Percentiles rank a stretch among this genome's conserved stretches.
Evolutionary conservation across 2,329 filamentous ascomycete species (phyloP).

Genomic region (Talaromyces islandicus): DNA sequence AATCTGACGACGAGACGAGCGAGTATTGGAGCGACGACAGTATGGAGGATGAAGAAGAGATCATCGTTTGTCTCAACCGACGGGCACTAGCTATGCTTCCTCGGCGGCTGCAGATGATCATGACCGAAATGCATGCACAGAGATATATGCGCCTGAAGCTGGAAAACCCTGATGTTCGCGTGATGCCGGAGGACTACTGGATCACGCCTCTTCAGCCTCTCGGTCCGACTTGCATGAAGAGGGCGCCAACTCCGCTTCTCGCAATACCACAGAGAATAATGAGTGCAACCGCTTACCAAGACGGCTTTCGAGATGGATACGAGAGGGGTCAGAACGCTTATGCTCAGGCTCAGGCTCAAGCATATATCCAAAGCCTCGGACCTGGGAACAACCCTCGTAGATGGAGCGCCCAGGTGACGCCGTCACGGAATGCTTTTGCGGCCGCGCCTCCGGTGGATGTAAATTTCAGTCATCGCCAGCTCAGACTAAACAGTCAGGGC

Average conservation of each 20-base stretch:
- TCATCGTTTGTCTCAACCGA: slow-evolving; percentile 21
- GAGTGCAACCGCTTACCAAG: background rate
- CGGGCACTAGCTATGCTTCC: slow-evolving; percentile 21
- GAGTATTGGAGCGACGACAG: slow-evolving; percentile 2
- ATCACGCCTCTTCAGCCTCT: slow-evolving; percentile 4
- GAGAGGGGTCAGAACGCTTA: background rate
- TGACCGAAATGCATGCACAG: slow-evolving; percentile 23
- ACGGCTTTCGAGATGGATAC: background rate
- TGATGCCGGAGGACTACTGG: slow-evolving; percentile 14
- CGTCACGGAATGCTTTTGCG: background rate
- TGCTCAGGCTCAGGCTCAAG: background rate
- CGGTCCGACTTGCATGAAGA: background rate
- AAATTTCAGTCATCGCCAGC: background rate
- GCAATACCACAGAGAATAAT: background rate
- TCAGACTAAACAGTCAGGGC: background rate
- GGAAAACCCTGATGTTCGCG: slow-evolving; percentile 11
- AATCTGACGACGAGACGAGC: background rate
- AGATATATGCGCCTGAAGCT: slow-evolving; percentile 13
- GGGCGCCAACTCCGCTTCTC: slow-evolving; percentile 5
- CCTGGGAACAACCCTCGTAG: slow-evolving; percentile 4
- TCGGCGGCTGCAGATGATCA: slow-evolving; percentile 18
- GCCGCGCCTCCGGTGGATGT: background rate
- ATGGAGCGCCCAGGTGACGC: slow-evolving; percentile 1
- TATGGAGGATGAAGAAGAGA: slow-evolving; percentile 22
- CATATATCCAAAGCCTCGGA: background rate